These are phyloP conservation scores for Penicillium maclennaniae DNA, from an alignment of 495 filamentous ascomycete genomes.

Conservation along the genomic window DNA sequence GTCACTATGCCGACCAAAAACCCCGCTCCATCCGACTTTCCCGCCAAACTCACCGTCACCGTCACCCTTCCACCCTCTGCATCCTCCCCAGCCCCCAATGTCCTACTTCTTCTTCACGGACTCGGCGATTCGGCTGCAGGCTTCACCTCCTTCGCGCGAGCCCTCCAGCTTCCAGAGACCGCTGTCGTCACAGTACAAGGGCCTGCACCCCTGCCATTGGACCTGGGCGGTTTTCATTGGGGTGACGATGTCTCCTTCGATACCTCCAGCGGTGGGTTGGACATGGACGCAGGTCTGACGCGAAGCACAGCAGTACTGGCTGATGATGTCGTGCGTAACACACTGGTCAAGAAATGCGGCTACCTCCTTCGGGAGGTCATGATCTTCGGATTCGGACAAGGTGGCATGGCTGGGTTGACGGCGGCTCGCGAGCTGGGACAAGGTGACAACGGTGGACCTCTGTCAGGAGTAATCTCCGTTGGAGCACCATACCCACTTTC, in stretches of 20 bases:
- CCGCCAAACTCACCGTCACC: constrained; percentile 41
- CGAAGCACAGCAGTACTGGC: constrained; percentile 48
- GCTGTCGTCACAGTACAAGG: constrained; percentile 71
- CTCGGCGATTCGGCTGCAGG: constrained; percentile 71
- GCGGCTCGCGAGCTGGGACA: constrained; percentile 38
- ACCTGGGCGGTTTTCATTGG: constrained; percentile 83
- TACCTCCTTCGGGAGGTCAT: constrained; percentile 67
- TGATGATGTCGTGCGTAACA: constrained; percentile 54
- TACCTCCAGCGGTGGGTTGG: constrained; percentile 56
- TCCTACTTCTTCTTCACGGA: constrained; percentile 88
- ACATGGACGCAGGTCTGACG: constrained; percentile 75
- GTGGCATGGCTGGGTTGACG: constrained; percentile 72
- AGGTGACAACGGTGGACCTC: constrained; percentile 23
- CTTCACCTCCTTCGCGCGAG: constrained; percentile 69
- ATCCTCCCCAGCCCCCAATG: constrained; percentile 51
- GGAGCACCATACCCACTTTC: constrained; percentile 66
- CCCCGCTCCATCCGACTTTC: constrained; percentile 49
- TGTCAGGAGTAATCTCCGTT: constrained; percentile 69
- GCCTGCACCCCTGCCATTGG: constrained; percentile 66
- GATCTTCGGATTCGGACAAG: constrained; percentile 84
- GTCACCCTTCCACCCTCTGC: constrained; percentile 40
- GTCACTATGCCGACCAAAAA: constrained; percentile 35
- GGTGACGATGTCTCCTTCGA: constrained; percentile 81
- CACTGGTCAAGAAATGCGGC: constrained; percentile 63
- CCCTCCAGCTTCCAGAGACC: constrained; percentile 77